Evolutionary conservation across 176 grass and related monocot genomes (phyloP), one percentile per base, ranked within the genome.

Genomic region (Oryza glumipatula): DNA sequence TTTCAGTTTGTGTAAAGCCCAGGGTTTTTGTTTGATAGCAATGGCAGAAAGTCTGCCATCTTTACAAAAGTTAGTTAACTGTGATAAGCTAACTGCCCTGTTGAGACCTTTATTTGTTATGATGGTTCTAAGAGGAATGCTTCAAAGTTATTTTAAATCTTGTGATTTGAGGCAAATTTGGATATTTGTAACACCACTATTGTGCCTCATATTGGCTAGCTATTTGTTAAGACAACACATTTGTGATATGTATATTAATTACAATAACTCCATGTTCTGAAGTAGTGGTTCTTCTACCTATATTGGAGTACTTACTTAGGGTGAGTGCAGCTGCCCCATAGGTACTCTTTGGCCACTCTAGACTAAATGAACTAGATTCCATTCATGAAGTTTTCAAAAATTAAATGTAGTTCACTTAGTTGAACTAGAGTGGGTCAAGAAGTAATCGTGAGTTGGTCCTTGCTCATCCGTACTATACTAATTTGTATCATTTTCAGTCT

Each of bases 1-100:
- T 78, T 56, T 23, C 67, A 77, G 24, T 19, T 54, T 82, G 56
- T 78, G 66, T 86, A 68, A 67, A 74, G 13, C 23, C 67, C 74
- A 21, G 78, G 47, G 39, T 80, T 68, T 17, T 49, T 83, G 44
- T 54, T 63, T 77, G 17, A 54, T 73, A 73, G 33, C 13, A 21
- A 67, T 36, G 24, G 13, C 15, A 69, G 78, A 64, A 47, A 8
- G 41, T 32, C 67, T 60, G 23, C n/a, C 65, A 19, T 72, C 66
- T 85, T 52, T 33, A 77, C 5, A 23, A 72, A 81, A 58, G 49
- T 52, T 49, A 64, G 3, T n/a, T 75, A 46, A 26, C 24, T 72
- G 43, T 76, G 13, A 33, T 82, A 49, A 72, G 19, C 16, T 66
- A 72, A 52, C 44, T 85, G 1, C 65, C 44, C n/a, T 39, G 24